phyloP scores from a whole-genome alignment of 2,329 filamentous ascomycete genomes.

The Aspergillus candidus region DNA sequence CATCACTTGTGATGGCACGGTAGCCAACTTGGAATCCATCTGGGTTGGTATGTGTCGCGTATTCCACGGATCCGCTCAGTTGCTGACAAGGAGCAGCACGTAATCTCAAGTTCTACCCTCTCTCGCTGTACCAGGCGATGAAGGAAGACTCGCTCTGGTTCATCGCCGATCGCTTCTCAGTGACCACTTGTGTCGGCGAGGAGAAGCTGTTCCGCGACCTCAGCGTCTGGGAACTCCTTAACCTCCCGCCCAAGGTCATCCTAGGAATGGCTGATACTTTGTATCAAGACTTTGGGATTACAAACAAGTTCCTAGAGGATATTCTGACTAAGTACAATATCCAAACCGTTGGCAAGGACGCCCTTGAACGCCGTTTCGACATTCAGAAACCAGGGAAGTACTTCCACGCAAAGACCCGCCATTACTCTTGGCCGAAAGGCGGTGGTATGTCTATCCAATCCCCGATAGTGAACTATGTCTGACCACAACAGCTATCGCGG shows the following conservation, averaged over 20 bases:
- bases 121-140: conserved; percentile 33
- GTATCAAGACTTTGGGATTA: conserved; percentile 1
- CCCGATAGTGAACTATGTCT: neutral
- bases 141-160: conserved; percentile 24
- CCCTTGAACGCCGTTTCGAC: conserved; percentile 17
- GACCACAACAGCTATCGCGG: conserved; percentile 34
- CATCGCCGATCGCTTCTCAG: conserved; percentile 24
- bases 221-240: conserved; percentile 42
- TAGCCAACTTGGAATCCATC: conserved; percentile 46
- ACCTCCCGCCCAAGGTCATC: conserved; percentile 36
- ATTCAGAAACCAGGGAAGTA: conserved; percentile 30
- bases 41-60: conserved; percentile 26
- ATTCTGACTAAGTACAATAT: conserved; percentile 4
- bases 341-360: conserved; percentile 7
- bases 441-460: conserved; percentile 29
- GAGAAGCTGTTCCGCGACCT: conserved; percentile 35
- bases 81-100: conserved; percentile 25
- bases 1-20: conserved; percentile 41
- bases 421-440: conserved; percentile 48
- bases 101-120: conserved; percentile 46
- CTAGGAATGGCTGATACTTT: conserved; percentile 35
- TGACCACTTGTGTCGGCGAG: conserved; percentile 24
- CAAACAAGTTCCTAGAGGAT: neutral
- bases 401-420: conserved; percentile 38
- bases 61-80: neutral